Evolutionary conservation across 345 rosid genomes (phyloP), one percentile per base, ranked within the genome.

Genomic region (Arabidopsis suecica): DNA sequence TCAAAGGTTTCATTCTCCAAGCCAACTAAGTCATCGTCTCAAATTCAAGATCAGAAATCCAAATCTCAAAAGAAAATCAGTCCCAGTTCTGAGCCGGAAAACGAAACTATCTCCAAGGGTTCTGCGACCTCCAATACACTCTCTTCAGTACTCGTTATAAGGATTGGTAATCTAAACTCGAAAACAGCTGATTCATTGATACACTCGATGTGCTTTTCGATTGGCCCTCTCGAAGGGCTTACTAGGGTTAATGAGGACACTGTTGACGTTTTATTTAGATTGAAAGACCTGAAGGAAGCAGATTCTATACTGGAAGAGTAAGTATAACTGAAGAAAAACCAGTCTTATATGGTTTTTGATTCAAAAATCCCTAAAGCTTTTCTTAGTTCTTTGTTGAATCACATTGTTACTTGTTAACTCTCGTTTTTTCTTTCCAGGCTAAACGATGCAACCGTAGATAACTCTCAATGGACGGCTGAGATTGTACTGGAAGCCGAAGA

Each of bases 181-280:
- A 7, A 42, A 64, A 64, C 77, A 42, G 32, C 77, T 64, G 77
- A 73, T 55, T 54, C 77, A 14, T 0, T 20, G 49, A 73, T 65
- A 65, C 65, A 64, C 48, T 55, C 78, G 7, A 45, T 49, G 50
- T 65, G 78, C 71, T 45, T n/a, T 49, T 55, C 25, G 20, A 4
- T 73, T 55, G 57, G 41, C 6, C 36, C 49, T 34, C 48, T 65
- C 13, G 65, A 65, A 33, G 78, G 78, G 20, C 10, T 56, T 56
- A 28, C 8, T 23, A 65, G 78, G 20, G 71, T 65, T 23, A 9
- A 34, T 9, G 76, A 36, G 79, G 80, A 68, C 73, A 67, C 55
- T 48, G 61, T 40, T 33, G 61, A 75, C 3, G 73, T 60, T 6
- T 59, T 32, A 8, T 75, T 59, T 75, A 68, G 61, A 38, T 68